phyloP scores from a whole-genome alignment of 164 flowering plant genomes.

The Berberis thunbergii region DNA sequence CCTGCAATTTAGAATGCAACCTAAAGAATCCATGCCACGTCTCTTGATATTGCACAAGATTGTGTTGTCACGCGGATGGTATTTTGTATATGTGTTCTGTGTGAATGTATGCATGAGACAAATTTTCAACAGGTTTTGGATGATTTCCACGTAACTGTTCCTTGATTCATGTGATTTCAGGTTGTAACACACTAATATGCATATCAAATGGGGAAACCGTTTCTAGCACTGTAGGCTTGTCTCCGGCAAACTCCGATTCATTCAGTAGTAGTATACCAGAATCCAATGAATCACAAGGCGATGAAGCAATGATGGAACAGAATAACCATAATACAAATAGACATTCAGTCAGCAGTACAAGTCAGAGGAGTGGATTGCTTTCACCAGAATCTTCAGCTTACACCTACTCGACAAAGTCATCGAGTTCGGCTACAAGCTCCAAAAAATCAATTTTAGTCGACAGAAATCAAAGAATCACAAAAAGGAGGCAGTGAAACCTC shows the following conservation, averaged over 20 bases:
- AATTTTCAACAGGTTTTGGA: no score
- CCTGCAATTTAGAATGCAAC: no score
- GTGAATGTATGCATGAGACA: no score
- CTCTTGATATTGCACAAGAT: no score
- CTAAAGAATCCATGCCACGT: no score
- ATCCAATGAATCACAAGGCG: constrained; percentile 11
- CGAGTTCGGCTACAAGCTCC: constrained; percentile 8
- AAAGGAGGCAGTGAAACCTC: constrained; percentile 9
- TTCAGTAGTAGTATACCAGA: not conserved
- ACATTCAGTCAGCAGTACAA: constrained; percentile 10
- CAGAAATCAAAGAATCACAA: constrained; percentile 5
- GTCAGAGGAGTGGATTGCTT: constrained; percentile 8
- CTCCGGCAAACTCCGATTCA: constrained; percentile 15
- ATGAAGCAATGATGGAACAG: constrained; percentile 7
- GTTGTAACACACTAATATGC: constrained; percentile 13
- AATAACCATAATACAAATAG: constrained; percentile 8
- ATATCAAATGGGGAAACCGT: constrained; percentile 11
- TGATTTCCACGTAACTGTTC: not conserved
- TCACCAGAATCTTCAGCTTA: constrained; percentile 12
- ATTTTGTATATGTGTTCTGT: no score
- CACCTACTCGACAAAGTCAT: constrained; percentile 8
- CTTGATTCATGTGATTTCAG: constrained; percentile 9
- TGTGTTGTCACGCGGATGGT: no score
- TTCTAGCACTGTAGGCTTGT: constrained; percentile 12
- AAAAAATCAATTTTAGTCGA: constrained; percentile 3